phyloP scores from a whole-genome alignment of 1,284 basidiomycete species.

The Fomitopsis schrenkii region DNA sequence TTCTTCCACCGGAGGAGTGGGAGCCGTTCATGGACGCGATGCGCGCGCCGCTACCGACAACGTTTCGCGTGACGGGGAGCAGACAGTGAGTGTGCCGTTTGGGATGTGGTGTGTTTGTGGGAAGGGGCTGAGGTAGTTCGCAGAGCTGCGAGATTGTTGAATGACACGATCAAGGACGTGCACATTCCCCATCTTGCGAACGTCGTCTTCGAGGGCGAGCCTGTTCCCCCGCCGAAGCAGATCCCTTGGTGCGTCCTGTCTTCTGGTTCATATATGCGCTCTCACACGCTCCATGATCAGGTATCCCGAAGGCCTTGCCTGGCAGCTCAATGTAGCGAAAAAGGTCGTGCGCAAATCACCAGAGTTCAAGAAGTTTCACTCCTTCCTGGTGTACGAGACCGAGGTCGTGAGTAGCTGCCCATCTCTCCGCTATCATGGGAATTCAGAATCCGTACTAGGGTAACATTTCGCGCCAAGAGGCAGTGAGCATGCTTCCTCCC shows the following conservation, averaged over 20 bases:
- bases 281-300: constrained; percentile 32
- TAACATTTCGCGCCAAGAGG: constrained; percentile 95
- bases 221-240: constrained; percentile 76
- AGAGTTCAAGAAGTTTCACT: constrained; percentile 97
- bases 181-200: constrained; percentile 80
- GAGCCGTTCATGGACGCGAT: constrained; percentile 67
- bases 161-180: constrained; percentile 65
- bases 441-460: constrained; percentile 47
- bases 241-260: constrained; percentile 67
- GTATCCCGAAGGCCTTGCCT: constrained; percentile 93
- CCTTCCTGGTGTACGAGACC: constrained; percentile 96
- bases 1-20: constrained; percentile 78
- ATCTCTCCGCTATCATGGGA: too few species aligned
- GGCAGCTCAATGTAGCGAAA: constrained; percentile 95
- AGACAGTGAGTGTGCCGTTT: constrained; percentile 51
- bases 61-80: constrained; percentile 90
- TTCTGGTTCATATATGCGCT: background rate
- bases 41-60: constrained; percentile 82
- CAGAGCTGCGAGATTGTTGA: constrained; percentile 73
- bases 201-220: constrained; percentile 76
- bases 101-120: background rate
- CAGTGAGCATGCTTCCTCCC: constrained; percentile 98
- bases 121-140: background rate
- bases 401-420: constrained; percentile 63
- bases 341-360: constrained; percentile 84